Conservation (phyloP, 257 asterid species). For the Nicotiana obtusifolia region DNA sequence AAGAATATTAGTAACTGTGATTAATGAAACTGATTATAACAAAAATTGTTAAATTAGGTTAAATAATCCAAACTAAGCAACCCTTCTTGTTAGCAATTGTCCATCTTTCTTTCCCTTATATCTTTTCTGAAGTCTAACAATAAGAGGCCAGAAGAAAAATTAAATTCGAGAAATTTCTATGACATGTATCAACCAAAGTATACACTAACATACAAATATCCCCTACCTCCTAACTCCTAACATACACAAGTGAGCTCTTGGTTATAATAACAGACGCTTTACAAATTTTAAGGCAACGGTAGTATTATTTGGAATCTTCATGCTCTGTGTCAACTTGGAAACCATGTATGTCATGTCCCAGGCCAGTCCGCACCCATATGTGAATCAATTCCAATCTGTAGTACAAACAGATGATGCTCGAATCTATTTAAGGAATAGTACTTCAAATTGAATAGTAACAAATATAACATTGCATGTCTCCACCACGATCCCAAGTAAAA, state of each 20-base stretch:
- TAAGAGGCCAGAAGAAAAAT: background rate
- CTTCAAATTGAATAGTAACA: background rate
- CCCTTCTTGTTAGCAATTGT: background rate
- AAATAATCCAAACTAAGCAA: background rate
- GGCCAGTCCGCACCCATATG: constrained; percentile 29
- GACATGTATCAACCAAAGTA: background rate
- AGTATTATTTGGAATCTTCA: background rate
- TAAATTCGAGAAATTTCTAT: background rate
- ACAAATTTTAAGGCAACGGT: background rate
- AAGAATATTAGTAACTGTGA: background rate
- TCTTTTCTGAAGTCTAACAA: background rate
- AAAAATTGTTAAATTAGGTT: background rate
- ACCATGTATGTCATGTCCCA: background rate
- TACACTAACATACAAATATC: background rate
- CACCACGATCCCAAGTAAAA: background rate
- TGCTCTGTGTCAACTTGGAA: background rate
- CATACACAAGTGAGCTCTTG: background rate
- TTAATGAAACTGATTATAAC: background rate
- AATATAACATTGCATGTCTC: background rate
- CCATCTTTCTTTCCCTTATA: background rate
- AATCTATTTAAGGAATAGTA: background rate
- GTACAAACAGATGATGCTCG: background rate
- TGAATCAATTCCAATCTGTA: constrained; percentile 20
- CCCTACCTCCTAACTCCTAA: background rate
- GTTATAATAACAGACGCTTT: background rate